Evolutionary conservation across 257 asterid species (phyloP), one percentile per base, ranked within the genome.

Genomic region (Ehretia macrophylla): DNA sequence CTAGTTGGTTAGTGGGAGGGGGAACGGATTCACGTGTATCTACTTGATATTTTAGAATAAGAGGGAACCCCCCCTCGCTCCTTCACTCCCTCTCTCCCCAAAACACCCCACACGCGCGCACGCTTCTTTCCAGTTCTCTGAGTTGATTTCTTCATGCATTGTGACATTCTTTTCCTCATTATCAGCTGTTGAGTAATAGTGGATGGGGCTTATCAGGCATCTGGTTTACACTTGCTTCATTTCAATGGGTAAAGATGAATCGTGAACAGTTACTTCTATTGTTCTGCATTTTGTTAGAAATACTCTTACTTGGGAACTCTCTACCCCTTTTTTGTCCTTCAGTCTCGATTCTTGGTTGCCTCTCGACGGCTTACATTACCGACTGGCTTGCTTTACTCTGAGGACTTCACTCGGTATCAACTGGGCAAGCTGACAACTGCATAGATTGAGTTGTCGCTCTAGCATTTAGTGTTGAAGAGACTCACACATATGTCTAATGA

Each of bases 141-240:
- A 38, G 11, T 38, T 38, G 11, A 38, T 38, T 38, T 38, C 9
- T 38, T 42, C 14, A 42, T 42, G 47, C 2, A 21, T 52, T 52
- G 10, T 50, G 27, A 51, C 13, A 51, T 32, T 14, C 16, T 39
- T 42, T 10, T 21, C 48, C 14, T 69, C 17, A 45, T 63, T 17
- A 66, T 14, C 72, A 92, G 98, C 57, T 88, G 35, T 59, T 92
- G 73, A 84, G 87, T 78, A 76, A 64, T 56, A 82, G 55, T 60
- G 98, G 98, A 60, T 82, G 64, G 47, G 95, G 98, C 63, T 74
- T 88, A 69, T 56, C 84, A 8, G 97, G 95, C 4, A 84, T 90
- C 68, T 92, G 97, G 98, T 84, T 82, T 67, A 65, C 93, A 6
- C 95, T 88, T 32, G 97, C 81, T 32, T 88, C 88, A 17, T 92